A percentile compares a stretch with the other conserved stretches of the same genome.
Conservation (phyloP, 768 basidiomycete genomes). For the Lactifluus hygrophoroides region DNA sequence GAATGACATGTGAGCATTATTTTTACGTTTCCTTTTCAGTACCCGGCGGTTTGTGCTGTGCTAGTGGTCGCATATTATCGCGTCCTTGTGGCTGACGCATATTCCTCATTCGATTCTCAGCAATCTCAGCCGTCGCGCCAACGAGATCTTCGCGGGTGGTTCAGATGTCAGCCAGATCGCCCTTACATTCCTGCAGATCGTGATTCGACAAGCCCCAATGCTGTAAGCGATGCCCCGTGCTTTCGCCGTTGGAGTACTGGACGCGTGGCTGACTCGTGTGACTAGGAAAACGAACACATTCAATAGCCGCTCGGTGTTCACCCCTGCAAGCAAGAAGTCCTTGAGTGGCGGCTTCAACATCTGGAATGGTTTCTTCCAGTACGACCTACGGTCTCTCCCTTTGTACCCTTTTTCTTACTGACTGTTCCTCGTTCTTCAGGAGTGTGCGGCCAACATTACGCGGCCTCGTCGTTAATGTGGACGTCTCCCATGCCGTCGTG, state of each 20-base stretch:
- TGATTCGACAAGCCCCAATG: slow-evolving; percentile 18
- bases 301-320: slow-evolving; percentile 18
- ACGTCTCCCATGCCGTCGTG: slow-evolving; percentile 14
- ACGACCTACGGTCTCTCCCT: background rate
- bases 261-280: background rate
- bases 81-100: background rate
- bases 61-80: background rate
- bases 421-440: slow-evolving; percentile 2
- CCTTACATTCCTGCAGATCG: slow-evolving; percentile 11
- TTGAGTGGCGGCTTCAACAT: slow-evolving; percentile 18
- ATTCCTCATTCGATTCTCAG: background rate
- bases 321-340: background rate
- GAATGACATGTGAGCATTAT: slow-evolving; percentile 6
- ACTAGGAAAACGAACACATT: slow-evolving; percentile 7
- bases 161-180: slow-evolving; percentile 8
- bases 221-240: slow-evolving; percentile 2
- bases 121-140: slow-evolving; percentile 4
- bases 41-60: too few species aligned
- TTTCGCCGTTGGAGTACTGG: background rate
- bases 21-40: background rate
- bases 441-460: slow-evolving; percentile 13
- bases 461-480: slow-evolving; percentile 16
- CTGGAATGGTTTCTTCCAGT: slow-evolving; percentile 20
- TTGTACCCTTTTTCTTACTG: background rate
- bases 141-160: slow-evolving; percentile 3